Evolutionary conservation across 352 stramenopile species (phyloP), one percentile per base, ranked within the genome.

Genomic region (Phytophthora syringae): DNA sequence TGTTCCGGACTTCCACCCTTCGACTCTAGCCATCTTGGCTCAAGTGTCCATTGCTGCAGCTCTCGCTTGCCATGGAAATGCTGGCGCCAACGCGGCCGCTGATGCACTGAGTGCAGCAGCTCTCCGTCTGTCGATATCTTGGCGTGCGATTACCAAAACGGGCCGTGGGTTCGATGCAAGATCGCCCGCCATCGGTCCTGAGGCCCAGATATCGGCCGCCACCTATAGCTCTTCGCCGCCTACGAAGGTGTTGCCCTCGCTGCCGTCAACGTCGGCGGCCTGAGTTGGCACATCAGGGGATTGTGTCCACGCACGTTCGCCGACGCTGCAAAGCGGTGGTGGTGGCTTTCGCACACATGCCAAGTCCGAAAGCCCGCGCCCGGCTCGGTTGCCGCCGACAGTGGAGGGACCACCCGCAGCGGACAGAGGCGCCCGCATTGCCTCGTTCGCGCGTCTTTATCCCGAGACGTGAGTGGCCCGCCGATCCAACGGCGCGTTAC

Each of bases 131-230:
- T 39, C 51, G 30, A 70, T 49, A 52, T 54, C 32, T 60, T 60
- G 53, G 27, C 63, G 63, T 71, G 59, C 58, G 50, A 69, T 70
- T 70, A 52, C 65, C 60, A 70, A 66, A 70, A 65, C 32, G 53
- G 50, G 47, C 40, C n/a, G 49, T 67, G 64, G 62, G 63, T 70
- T 70, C 55, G 51, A n/a, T n/a, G n/a, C n/a, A n/a, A 44, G 39
- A 45, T 45, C 18, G 18, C 18, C n/a, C 39, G 39, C 39, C 39
- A 45, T 45, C 39, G 39, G 6, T 16, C 39, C 39, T 27, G 39
- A 45, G 39, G 39, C 22, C 40, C 44, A 36, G 44, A 45, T 27
- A 2, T 10, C 37, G 5, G 12, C 36, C 36, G 11, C 7, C 36
- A 36, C 47, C 56, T 64, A 64, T 47, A 44, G n/a, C 39, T 25